These are phyloP conservation scores for Diplogelasinospora grovesii DNA, from an alignment of 495 filamentous ascomycete genomes.

Conservation along the genomic window DNA sequence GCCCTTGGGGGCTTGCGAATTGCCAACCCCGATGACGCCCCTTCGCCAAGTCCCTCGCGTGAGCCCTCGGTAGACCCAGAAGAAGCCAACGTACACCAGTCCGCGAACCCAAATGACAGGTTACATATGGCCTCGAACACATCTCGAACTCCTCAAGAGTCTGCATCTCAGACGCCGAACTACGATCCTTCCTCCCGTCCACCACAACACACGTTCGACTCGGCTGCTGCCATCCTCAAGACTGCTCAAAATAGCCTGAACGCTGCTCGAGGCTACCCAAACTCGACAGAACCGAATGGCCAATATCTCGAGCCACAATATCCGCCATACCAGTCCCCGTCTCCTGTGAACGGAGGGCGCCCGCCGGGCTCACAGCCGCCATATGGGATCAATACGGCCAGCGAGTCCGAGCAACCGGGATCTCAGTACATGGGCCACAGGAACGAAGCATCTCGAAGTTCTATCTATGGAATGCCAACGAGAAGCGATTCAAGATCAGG, in stretches of 20 bases:
- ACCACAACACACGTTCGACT: slow-evolving; percentile 27
- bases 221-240: slow-evolving; percentile 27
- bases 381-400: slow-evolving; percentile 3
- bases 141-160: neutral
- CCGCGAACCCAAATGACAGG: too few species aligned
- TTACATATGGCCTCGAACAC: slow-evolving; percentile 7
- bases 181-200: neutral
- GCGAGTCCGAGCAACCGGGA: slow-evolving; percentile 30
- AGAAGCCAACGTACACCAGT: slow-evolving; percentile 10
- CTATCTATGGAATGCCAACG: slow-evolving; percentile 47
- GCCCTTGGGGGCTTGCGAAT: slow-evolving; percentile 92
- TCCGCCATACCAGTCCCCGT: slow-evolving; percentile 25
- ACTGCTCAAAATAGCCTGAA: slow-evolving; percentile 28
- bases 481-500: slow-evolving; percentile 57
- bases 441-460: slow-evolving; percentile 59
- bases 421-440: slow-evolving; percentile 48
- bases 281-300: slow-evolving; percentile 37
- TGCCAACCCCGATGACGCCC: slow-evolving; percentile 88
- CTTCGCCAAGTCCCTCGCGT: slow-evolving; percentile 52
- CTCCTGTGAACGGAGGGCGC: slow-evolving; percentile 6
- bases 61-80: slow-evolving; percentile 30
- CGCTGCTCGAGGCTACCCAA: slow-evolving; percentile 22
- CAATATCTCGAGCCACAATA: slow-evolving; percentile 40
- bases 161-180: neutral
- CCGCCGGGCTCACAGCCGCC: slow-evolving; percentile 4